Evolutionary conservation across 495 filamentous ascomycete species (phyloP).

Genomic region (Hypoxylon trugodes): DNA sequence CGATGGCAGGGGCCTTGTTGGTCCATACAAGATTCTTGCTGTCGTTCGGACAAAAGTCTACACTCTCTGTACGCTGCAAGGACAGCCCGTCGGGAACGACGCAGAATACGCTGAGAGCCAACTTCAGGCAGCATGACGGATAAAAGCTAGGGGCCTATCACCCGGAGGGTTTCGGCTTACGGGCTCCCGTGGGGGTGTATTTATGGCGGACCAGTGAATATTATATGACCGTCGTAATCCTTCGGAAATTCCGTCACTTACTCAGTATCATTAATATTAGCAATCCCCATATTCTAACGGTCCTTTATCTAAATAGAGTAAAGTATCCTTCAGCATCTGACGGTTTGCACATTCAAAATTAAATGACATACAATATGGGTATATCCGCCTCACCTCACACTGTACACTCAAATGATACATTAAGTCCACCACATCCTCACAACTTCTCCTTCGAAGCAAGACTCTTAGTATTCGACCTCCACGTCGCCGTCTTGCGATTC

Average conservation of each 20-base stretch:
- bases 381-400: background rate
- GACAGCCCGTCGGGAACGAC: background rate
- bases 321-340: too few relatives aligned
- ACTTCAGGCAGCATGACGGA: background rate
- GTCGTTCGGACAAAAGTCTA: background rate
- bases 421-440: background rate
- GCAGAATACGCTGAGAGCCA: background rate
- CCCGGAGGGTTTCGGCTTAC: too few relatives aligned
- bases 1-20: background rate
- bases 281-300: too few relatives aligned
- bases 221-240: too few relatives aligned
- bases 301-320: too few relatives aligned
- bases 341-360: background rate
- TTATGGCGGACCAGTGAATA: too few relatives aligned
- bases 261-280: too few relatives aligned
- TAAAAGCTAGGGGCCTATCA: too few relatives aligned
- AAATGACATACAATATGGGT: conserved; percentile 1
- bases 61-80: background rate
- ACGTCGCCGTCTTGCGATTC: conserved; percentile 44
- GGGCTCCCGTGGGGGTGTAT: too few relatives aligned
- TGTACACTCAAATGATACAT: background rate
- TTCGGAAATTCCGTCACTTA: too few relatives aligned
- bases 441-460: background rate
- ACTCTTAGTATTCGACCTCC: background rate
- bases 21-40: background rate